Evolutionary conservation across 768 basidiomycete genomes (phyloP), one percentile per base, ranked within the genome.

Genomic region (Gloeophyllum trabeum): DNA sequence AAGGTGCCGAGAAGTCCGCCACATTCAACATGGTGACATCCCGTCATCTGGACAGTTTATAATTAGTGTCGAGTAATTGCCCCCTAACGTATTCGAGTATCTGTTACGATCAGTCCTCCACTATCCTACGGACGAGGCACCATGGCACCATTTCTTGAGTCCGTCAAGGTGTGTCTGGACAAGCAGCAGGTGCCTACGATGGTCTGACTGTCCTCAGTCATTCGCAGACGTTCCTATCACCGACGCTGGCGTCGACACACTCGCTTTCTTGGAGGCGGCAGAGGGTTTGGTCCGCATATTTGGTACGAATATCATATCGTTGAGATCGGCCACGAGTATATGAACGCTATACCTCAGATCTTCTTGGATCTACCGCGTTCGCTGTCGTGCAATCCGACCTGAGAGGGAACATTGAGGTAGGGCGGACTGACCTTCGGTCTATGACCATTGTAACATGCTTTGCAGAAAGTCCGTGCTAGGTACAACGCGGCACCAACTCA

Each of bases 211-310:
- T 13, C 20, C 35, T 32, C 24, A 35, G 24, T 93, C 89, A n/a
- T 99, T 91, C 59, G 79, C 80, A 51, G 83, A 93, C 61, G 94
- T 98, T 30, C 75, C 82, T 23, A 71, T 89, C 50, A 87, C 82
- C 43, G 80, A 89, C 51, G 73, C 71, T 52, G 94, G 94, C 46
- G 76, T 98, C 57, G 81, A 98, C 59, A 98, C 96, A 13, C 58
- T 76, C 35, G 67, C 71, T 38, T 99, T 98, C 67, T 71, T 93
- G 51, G 81, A 94, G 52, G 96, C 94, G 5, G 70, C 87, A 1
- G 72, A 85, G 43, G 94, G 91, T 28, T 72, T 99, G 36, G 83
- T 92, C 46, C 80, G 81, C 44, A 65, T 98, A 52, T 96, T 99
- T 58, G 90, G 94, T 96, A 50, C 44, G 75, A 58, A n/a, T 23